Evolutionary conservation across 768 basidiomycete species (phyloP), one percentile per base, ranked within the genome.

Genomic region (Kwoniella bestiolae): DNA sequence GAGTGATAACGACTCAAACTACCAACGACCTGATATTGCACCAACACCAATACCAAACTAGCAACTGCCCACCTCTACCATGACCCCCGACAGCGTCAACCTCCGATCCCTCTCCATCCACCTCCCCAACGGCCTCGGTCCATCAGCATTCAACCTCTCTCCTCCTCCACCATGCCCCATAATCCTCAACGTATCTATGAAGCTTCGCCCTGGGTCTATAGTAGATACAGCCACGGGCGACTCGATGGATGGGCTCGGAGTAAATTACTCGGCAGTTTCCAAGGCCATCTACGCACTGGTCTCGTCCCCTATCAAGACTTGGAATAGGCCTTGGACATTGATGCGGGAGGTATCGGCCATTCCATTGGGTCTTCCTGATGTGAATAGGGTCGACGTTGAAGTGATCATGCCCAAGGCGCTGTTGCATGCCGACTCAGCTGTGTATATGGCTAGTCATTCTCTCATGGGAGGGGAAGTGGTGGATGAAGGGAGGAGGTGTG

Each of bases 261-360:
- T 91, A 65, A 86, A 91, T 82, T 92, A 92, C 72, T 85, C 86
- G 1, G 74, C 83, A 5, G 78, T 87, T 11, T 84, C 85, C 25
- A 88, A 88, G 70, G 72, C 72, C 26, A 74, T 79, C 50, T 72
- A 75, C 49, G 57, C 53, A 4, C n/a, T 60, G 2, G 25, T 84
- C 67, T 71, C 80, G 14, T 65, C 78, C 68, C 82, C 0, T 73
- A 77, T 1, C 72, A 85, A 28, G 73, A 83, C 68, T 67, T 86
- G 86, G 51, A 41, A 72, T 0, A 82, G 83, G 2, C 81, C 89
- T 29, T 86, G 87, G 51, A 81, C 82, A 1, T 77, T 90, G 23
- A 75, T 83, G 7, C 74, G 83, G 23, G 77, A 79, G 29, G 77
- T 86, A 32, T 85, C 84, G 41, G 71, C 74, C 28, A 61, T 79